A percentile compares a stretch with the other conserved stretches of the same genome.
Evolutionary conservation across 345 rosid genomes (phyloP).

Genomic region (Syzygium aromaticum): DNA sequence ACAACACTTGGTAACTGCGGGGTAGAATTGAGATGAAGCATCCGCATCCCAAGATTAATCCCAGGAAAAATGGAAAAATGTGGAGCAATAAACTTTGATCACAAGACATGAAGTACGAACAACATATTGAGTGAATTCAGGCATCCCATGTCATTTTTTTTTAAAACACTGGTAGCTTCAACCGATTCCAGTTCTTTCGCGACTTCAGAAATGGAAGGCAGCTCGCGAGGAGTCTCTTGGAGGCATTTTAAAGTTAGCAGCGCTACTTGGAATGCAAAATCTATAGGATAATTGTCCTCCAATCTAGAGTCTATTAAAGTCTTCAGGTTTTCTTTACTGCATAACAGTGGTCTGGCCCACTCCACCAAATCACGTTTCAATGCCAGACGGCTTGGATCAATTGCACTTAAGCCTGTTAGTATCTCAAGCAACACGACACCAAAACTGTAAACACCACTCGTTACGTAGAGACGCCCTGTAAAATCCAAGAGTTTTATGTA

Average conservation of each 20-base stretch:
- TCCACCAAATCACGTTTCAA: not conserved
- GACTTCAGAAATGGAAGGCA: not conserved
- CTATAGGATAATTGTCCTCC: not conserved
- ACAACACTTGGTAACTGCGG: not conserved
- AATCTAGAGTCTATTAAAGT: not conserved
- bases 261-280: not conserved
- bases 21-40: not conserved
- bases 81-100: not conserved
- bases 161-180: not conserved
- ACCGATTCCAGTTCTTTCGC: not conserved
- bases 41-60: not conserved
- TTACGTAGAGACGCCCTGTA: not conserved
- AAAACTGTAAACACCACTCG: slow-evolving; percentile 2
- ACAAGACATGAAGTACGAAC: not conserved
- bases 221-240: not conserved
- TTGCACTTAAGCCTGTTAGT: not conserved
- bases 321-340: not conserved
- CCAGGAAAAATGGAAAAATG: not conserved
- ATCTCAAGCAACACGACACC: slow-evolving; percentile 2
- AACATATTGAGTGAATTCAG: not conserved
- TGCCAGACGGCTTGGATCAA: not conserved
- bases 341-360: not conserved
- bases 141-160: not conserved
- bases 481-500: not conserved
- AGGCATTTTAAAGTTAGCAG: not conserved